These are phyloP conservation scores for Alternaria postmessia DNA, from an alignment of 2,329 filamentous ascomycete species.

Conservation along the genomic window DNA sequence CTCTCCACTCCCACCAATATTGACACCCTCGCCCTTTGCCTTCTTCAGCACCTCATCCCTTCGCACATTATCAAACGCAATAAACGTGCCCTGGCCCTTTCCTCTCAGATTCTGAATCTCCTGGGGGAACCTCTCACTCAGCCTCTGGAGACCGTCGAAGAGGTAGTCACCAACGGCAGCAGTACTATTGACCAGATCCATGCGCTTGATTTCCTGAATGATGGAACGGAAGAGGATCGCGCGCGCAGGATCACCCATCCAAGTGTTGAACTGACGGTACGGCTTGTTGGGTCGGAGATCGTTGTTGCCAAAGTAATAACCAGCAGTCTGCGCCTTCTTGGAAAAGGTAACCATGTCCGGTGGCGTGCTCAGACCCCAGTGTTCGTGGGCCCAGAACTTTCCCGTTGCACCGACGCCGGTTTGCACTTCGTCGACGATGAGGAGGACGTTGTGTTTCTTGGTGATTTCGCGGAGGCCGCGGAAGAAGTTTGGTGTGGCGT, in stretches of 20 bases:
- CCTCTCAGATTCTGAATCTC: constrained; percentile 86
- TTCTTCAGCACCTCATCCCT: constrained; percentile 80
- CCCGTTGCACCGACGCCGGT: constrained; percentile 92
- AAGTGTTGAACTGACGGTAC: constrained; percentile 96
- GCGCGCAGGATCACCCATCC: constrained; percentile 92
- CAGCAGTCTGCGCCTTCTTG: constrained; percentile 94
- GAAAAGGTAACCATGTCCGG: constrained; percentile 95
- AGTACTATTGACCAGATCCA: constrained; percentile 81
- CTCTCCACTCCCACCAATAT: constrained; percentile 84
- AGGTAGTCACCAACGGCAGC: constrained; percentile 81
- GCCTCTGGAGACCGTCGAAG: constrained; percentile 71
- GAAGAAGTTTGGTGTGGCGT: constrained; percentile 89
- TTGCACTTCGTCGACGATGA: constrained; percentile 95
- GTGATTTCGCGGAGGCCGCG: constrained; percentile 81
- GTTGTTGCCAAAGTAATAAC: constrained; percentile 87
- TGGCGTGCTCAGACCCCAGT: constrained; percentile 82
- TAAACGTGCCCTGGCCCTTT: constrained; percentile 88
- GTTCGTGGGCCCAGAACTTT: constrained; percentile 96
- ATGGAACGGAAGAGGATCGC: constrained; percentile 88
- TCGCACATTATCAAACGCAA: constrained; percentile 86
- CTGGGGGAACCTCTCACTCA: constrained; percentile 75
- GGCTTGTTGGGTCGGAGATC: constrained; percentile 87
- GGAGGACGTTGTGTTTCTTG: constrained; percentile 75
- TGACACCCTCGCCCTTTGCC: constrained; percentile 82
- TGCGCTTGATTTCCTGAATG: constrained; percentile 78